phyloP scores from a whole-genome alignment of 805 yeast species.

The Candida nanaspora region DNA sequence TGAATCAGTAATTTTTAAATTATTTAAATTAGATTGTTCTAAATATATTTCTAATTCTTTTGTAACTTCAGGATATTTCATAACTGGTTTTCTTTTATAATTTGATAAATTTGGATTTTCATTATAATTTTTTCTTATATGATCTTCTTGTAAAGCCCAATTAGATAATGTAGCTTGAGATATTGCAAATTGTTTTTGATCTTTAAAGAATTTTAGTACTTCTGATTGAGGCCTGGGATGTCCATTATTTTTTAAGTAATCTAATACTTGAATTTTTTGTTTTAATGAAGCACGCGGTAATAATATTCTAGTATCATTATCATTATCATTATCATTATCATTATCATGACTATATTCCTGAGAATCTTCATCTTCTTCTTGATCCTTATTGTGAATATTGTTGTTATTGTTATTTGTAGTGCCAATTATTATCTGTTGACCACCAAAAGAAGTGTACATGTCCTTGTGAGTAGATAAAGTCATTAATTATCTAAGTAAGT shows the following conservation, averaged over 20 bases:
- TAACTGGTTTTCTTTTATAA: conserved; percentile 24
- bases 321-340: no score
- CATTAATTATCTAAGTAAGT: no score
- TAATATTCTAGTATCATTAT: background rate
- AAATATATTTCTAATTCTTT: conserved; percentile 23
- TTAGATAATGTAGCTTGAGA: conserved; percentile 29
- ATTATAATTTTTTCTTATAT: conserved; percentile 14
- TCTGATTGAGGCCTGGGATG: conserved; percentile 25
- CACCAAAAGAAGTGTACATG: no score
- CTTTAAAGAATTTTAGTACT: conserved; percentile 17
- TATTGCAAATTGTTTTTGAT: conserved; percentile 17
- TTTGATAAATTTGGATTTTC: conserved; percentile 20
- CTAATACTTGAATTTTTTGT: conserved; percentile 27
- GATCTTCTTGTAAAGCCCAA: conserved; percentile 22
- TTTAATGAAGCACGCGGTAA: conserved; percentile 24
- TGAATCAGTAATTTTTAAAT: conserved; percentile 19
- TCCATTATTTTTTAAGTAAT: conserved; percentile 17
- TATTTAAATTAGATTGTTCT: conserved; percentile 8
- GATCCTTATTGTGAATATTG: no score
- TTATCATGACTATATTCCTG: no score
- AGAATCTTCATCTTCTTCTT: no score
- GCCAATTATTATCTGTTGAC: no score
- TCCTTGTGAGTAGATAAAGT: no score
- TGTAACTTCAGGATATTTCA: conserved; percentile 28
- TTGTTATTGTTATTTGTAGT: no score